Evolutionary conservation across 805 yeast genomes (phyloP).

Genomic region (Lipomyces lipofer): DNA sequence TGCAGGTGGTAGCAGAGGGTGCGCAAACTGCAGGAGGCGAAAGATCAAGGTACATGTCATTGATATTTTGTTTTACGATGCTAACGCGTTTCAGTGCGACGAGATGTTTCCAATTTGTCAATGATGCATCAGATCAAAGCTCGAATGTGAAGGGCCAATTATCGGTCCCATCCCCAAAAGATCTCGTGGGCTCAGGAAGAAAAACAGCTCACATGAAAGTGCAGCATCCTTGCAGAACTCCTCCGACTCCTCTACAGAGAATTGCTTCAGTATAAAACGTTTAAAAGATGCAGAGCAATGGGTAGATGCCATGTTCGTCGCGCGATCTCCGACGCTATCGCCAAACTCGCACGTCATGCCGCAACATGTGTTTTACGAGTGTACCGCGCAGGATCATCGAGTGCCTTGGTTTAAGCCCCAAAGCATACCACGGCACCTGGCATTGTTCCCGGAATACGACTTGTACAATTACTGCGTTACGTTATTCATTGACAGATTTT

Average conservation of each 20-base stretch:
- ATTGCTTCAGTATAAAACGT: not conserved
- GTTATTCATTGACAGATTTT: constrained; percentile 4
- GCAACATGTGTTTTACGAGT: no score
- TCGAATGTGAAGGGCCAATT: constrained; percentile 21
- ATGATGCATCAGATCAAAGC: constrained; percentile 17
- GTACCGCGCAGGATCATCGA: no score
- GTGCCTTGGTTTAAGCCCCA: no score
- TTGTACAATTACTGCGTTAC: constrained; percentile 13
- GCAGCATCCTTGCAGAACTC: no score
- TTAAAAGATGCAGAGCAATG: not conserved
- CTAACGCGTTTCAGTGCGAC: constrained; percentile 18
- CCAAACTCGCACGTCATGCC: no score
- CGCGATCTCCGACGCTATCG: no score
- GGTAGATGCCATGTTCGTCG: no score
- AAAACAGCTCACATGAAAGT: not conserved
- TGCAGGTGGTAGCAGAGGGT: constrained; percentile 30
- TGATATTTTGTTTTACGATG: not conserved
- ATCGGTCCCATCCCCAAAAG: constrained; percentile 8
- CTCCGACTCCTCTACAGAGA: not conserved
- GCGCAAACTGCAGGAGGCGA: constrained; percentile 19
- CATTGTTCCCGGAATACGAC: constrained; percentile 17
- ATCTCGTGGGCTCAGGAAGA: not conserved
- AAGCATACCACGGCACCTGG: constrained; percentile 9
- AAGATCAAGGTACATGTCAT: constrained; percentile 20
- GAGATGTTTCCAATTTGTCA: constrained; percentile 18